These are phyloP conservation scores for Sclerotinia trifoliorum DNA, from an alignment of 2,329 filamentous ascomycete genomes.

Conservation along the genomic window DNA sequence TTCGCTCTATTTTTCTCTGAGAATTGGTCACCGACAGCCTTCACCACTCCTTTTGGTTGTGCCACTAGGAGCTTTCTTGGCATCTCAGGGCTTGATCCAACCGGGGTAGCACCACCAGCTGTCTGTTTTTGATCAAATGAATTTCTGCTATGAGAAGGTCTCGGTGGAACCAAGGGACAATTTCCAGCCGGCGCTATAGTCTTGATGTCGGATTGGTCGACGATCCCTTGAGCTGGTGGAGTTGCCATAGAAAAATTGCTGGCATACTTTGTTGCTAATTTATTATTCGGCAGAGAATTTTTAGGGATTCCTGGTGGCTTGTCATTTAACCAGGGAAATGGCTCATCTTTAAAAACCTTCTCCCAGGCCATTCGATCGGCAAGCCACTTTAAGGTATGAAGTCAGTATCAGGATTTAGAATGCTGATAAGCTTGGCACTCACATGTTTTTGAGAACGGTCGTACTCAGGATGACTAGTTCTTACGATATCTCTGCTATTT, in stretches of 20 bases:
- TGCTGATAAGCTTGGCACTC: not conserved
- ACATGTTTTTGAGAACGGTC: conserved; percentile 12
- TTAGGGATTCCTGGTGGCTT: not conserved
- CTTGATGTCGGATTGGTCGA: not conserved
- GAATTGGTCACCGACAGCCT: not conserved
- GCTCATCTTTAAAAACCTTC: not conserved
- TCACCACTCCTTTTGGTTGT: not conserved
- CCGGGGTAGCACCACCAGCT: not conserved
- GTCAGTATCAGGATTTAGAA: not conserved
- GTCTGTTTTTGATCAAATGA: not conserved
- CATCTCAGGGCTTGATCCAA: not conserved
- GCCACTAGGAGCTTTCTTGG: not conserved
- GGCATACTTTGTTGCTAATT: not conserved
- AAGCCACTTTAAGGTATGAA: conserved; percentile 1
- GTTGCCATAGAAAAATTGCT: not conserved
- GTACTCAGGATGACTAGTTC: not conserved
- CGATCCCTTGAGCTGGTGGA: not conserved
- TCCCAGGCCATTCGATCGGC: conserved; percentile 12
- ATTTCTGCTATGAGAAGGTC: not conserved
- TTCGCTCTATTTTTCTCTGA: not conserved
- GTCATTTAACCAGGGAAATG: conserved; percentile 6
- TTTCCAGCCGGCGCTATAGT: too few species aligned
- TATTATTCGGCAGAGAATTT: not conserved
- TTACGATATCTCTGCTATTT: conserved; percentile 25
- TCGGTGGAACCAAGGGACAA: not conserved